phyloP scores from a whole-genome alignment of 139 green algal species.

The Desmodesmus armatus region DNA sequence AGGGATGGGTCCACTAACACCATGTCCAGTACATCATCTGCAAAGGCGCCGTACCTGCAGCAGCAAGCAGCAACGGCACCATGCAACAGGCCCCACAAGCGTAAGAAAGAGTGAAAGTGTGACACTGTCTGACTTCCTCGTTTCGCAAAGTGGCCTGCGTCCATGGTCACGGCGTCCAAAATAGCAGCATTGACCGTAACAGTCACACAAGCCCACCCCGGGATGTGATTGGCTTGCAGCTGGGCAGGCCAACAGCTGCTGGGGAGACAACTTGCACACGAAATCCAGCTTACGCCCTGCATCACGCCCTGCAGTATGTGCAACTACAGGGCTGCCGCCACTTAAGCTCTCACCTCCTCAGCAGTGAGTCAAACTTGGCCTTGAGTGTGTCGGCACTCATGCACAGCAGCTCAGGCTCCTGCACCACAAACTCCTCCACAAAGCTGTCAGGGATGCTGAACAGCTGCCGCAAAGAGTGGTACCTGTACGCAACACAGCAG shows the following conservation, averaged over 20 bases:
- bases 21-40: constrained; percentile 62
- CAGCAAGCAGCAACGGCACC: constrained; percentile 7
- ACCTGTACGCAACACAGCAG: constrained; percentile 32
- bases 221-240: neutral
- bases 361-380: constrained; percentile 48
- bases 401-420: constrained; percentile 50
- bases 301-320: neutral
- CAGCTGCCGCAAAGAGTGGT: constrained; percentile 40
- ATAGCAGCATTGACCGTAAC: neutral
- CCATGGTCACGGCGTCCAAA: neutral
- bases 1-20: constrained; percentile 57
- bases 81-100: neutral
- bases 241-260: neutral
- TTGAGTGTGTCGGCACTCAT: constrained; percentile 33
- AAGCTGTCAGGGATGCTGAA: constrained; percentile 52
- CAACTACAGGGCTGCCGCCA: neutral
- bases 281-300: neutral
- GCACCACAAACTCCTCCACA: constrained; percentile 49
- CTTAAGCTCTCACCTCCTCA: constrained; percentile 31
- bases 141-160: neutral
- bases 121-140: neutral
- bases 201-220: neutral
- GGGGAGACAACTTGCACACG: neutral
- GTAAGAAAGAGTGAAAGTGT: neutral
- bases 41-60: constrained; percentile 56